Percentiles rank a stretch among this genome's conserved stretches.
Conservation (phyloP, 1,284 basidiomycete species). For the Boletus albobrunnescens region DNA sequence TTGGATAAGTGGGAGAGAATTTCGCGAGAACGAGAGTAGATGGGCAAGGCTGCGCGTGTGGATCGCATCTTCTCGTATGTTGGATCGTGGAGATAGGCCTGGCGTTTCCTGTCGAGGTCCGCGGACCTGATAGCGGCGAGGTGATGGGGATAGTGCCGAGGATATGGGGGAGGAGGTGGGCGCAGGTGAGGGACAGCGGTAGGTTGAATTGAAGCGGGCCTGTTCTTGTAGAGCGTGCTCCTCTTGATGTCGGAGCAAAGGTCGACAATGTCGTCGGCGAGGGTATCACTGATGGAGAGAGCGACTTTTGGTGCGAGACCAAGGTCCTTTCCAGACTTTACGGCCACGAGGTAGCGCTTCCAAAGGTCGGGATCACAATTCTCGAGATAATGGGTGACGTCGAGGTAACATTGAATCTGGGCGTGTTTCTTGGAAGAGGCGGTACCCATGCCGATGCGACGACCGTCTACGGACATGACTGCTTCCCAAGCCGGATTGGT, state of each 20-base stretch:
- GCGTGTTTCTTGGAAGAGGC: slow-evolving; percentile 76
- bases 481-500: slow-evolving; percentile 66
- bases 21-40: slow-evolving; percentile 63
- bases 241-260: slow-evolving; percentile 66
- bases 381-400: slow-evolving; percentile 85
- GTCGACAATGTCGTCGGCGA: slow-evolving; percentile 75
- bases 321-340: slow-evolving; percentile 61
- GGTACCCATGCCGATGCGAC: slow-evolving; percentile 76
- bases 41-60: slow-evolving; percentile 68
- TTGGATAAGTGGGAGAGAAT: slow-evolving; percentile 69
- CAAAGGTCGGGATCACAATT: slow-evolving; percentile 79
- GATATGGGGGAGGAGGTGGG: slow-evolving; percentile 8
- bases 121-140: slow-evolving; percentile 52
- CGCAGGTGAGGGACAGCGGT: neutral
- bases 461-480: slow-evolving; percentile 75
- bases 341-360: slow-evolving; percentile 63
- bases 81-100: slow-evolving; percentile 65
- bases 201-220: slow-evolving; percentile 34
- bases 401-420: slow-evolving; percentile 75
- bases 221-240: slow-evolving; percentile 48
- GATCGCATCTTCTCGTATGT: slow-evolving; percentile 64
- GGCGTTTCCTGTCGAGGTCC: slow-evolving; percentile 50
- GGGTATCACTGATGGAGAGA: slow-evolving; percentile 64
- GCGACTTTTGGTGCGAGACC: slow-evolving; percentile 70
- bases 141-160: slow-evolving; percentile 18